Evolutionary conservation across 495 filamentous ascomycete species (phyloP), one percentile per base, ranked within the genome.

Genomic region (Penicillium daleae): DNA sequence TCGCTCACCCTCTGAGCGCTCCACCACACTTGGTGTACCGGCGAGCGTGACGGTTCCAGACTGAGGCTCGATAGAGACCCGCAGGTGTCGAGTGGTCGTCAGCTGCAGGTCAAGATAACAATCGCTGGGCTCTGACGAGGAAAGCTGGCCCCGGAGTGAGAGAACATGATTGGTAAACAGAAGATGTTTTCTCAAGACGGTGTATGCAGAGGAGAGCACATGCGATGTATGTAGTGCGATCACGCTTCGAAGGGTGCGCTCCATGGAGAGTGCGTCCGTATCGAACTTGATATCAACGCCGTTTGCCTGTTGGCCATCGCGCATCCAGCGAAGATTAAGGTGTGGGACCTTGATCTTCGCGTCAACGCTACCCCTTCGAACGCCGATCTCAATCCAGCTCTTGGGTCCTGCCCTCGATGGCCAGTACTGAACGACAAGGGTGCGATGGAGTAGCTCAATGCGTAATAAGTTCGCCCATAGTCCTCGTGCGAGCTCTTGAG

Each of bases 371-470:
- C 31, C 86, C 67, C 90, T 90, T 61, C 85, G 79, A 29, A 95
- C 80, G 2, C 92, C 92, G n/a, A 97, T 82, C 44, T 97, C 89
- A 49, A 98, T 80, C 93, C 95, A 98, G 73, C 86, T 95, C 78
- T 92, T 96, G 4, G 81, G 75, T 12, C 85, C 85, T 29, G 84
- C 77, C 58, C 85, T 84, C 40, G 86, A 80, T 19, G 83, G 73
- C 95, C 95, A 99, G 72, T 99, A 99, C 63, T 97, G 93, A 54
- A 99, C 81, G 15, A 92, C 84, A 59, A 98, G 77, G 17, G 87
- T 88, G 40, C 95, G 86, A 63, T 92, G 87, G 42, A 97, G 78
- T 54, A 86, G 75, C 71, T 97, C 90, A 10, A 96, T 81, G 56
- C 84, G 83, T 57, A 98, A 74, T 39, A 85, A 83, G 61, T 90